A percentile compares a stretch with the other conserved stretches of the same genome.
Conservation (phyloP, 805 yeast genomes). For the Brettanomyces anomalus region DNA sequence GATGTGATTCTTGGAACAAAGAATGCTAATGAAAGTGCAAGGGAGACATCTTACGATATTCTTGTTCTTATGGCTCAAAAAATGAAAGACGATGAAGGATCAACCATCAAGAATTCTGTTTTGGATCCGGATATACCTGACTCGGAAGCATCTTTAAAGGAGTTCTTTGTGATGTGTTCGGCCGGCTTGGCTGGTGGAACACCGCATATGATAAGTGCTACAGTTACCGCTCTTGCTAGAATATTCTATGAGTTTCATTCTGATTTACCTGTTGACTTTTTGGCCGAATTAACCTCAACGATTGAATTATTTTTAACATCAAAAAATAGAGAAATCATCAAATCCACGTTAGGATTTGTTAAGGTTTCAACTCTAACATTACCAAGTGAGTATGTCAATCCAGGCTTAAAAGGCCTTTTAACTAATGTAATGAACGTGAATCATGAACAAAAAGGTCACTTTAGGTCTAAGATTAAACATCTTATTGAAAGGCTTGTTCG, state of each 20-base stretch:
- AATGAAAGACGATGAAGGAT: slow-evolving; percentile 53
- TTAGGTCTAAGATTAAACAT: slow-evolving; percentile 87
- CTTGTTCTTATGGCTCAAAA: slow-evolving; percentile 73
- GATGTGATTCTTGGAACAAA: slow-evolving; percentile 88
- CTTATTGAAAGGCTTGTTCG: slow-evolving; percentile 85
- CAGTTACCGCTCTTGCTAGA: slow-evolving; percentile 83
- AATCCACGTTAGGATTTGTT: slow-evolving; percentile 88
- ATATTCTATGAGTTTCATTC: slow-evolving; percentile 78
- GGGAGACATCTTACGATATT: slow-evolving; percentile 69
- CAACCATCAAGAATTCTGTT: slow-evolving; percentile 52
- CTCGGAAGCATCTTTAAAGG: slow-evolving; percentile 60
- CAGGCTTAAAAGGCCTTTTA: slow-evolving; percentile 57
- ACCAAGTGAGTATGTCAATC: slow-evolving; percentile 66
- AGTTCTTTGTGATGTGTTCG: slow-evolving; percentile 84
- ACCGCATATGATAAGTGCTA: slow-evolving; percentile 96
- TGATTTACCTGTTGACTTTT: slow-evolving; percentile 46
- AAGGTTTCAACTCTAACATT: slow-evolving; percentile 80
- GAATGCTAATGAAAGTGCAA: slow-evolving; percentile 85
- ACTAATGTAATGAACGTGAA: slow-evolving; percentile 82
- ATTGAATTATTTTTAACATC: slow-evolving; percentile 87
- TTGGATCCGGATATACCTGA: slow-evolving; percentile 56
- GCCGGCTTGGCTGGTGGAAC: slow-evolving; percentile 95
- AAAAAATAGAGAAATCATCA: slow-evolving; percentile 86
- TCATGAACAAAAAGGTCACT: slow-evolving; percentile 92
- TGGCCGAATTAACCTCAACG: slow-evolving; percentile 73